Conservation (phyloP, 2,329 filamentous ascomycete genomes). For the Colletotrichum liaoningense region DNA sequence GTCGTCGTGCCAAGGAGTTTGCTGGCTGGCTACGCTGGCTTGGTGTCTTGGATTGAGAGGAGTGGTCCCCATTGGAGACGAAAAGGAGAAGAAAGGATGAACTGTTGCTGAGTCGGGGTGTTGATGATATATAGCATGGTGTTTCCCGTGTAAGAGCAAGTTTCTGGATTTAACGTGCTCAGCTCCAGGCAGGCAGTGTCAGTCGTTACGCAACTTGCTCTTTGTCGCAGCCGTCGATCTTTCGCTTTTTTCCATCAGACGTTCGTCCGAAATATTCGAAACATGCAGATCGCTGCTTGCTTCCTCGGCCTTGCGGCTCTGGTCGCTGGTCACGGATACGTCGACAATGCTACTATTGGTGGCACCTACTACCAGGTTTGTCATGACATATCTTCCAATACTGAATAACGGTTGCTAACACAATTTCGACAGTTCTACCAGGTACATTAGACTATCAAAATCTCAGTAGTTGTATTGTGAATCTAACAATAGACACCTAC, state of each 20-base stretch:
- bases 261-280: neutral
- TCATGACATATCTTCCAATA: accelerated
- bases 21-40: too few relatives aligned
- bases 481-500: neutral
- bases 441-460: conserved; percentile 30
- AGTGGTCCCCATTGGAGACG: neutral
- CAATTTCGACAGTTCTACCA: conserved; percentile 44
- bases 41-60: conserved; percentile 3
- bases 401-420: conserved; percentile 12
- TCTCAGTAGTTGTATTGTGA: neutral
- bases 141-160: neutral
- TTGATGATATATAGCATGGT: neutral
- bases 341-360: conserved; percentile 57
- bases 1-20: conserved; percentile 1
- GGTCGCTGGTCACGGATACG: conserved; percentile 61
- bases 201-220: neutral
- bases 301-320: conserved; percentile 46
- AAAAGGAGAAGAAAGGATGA: neutral
- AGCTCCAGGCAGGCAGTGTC: neutral
- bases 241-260: neutral
- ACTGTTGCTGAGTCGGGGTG: neutral
- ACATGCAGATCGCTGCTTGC: conserved; percentile 25
- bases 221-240: neutral
- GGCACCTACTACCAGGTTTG: conserved; percentile 50
- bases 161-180: neutral